Conservation (phyloP, 768 basidiomycete genomes). For the Mycena metata region DNA sequence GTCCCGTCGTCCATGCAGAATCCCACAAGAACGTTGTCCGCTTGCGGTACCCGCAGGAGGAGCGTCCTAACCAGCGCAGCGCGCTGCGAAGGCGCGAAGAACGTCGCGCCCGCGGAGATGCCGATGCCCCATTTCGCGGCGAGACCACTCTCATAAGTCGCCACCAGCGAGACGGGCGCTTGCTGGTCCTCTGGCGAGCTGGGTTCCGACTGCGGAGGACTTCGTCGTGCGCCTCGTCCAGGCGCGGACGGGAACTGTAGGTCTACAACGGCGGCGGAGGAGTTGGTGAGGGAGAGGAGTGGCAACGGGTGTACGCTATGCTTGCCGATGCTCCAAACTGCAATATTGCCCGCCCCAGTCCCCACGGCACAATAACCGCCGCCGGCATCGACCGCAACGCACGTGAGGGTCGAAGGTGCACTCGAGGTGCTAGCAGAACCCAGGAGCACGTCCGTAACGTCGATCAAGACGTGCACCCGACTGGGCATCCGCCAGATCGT, state of each 20-base stretch:
- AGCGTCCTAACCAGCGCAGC: slow-evolving; percentile 61
- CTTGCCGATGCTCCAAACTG: slow-evolving; percentile 69
- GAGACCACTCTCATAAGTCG: slow-evolving; percentile 71
- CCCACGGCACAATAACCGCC: slow-evolving; percentile 80
- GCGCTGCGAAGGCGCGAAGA: slow-evolving; percentile 59
- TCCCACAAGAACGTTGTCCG: slow-evolving; percentile 63
- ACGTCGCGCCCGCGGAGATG: slow-evolving; percentile 47
- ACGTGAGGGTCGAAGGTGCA: slow-evolving; percentile 64
- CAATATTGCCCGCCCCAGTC: slow-evolving; percentile 74
- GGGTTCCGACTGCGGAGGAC: slow-evolving; percentile 49
- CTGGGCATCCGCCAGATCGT: slow-evolving; percentile 72
- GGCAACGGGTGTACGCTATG: slow-evolving; percentile 53
- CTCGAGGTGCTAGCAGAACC: slow-evolving; percentile 63
- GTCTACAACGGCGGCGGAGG: slow-evolving; percentile 65
- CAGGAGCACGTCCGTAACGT: slow-evolving; percentile 66
- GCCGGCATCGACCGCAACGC: slow-evolving; percentile 71
- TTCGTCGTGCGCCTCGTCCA: slow-evolving; percentile 24
- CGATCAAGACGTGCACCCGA: slow-evolving; percentile 59
- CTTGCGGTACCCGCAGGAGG: slow-evolving; percentile 62
- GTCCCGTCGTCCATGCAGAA: slow-evolving; percentile 78
- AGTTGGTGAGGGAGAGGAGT: slow-evolving; percentile 57
- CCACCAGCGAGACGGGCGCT: slow-evolving; percentile 53
- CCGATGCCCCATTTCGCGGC: slow-evolving; percentile 68
- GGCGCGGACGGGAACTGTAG: slow-evolving; percentile 61
- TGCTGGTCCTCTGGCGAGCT: slow-evolving; percentile 45